Conservation (phyloP, 352 stramenopile species). For the Pythium brachiatum region DNA sequence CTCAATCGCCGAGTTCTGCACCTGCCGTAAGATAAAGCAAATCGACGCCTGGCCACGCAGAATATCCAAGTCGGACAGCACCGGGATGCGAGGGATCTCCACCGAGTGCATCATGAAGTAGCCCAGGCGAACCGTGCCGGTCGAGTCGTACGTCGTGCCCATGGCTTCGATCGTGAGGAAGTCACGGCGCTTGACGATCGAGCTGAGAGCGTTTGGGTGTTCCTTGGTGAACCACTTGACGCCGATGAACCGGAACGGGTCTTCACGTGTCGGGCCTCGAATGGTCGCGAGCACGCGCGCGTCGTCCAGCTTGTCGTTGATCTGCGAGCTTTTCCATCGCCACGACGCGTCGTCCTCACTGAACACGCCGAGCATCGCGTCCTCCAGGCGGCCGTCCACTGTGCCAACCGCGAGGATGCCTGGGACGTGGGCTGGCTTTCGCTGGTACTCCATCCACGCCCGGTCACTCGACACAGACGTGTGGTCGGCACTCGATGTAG, state of each 20-base stretch:
- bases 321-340: slow-evolving; percentile 26
- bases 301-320: slow-evolving; percentile 31
- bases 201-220: slow-evolving; percentile 17
- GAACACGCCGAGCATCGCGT: slow-evolving; percentile 26
- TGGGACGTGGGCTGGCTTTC: slow-evolving; percentile 20
- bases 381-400: slow-evolving; percentile 24
- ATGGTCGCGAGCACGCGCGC: slow-evolving; percentile 32
- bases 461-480: slow-evolving; percentile 8
- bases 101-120: slow-evolving; percentile 63
- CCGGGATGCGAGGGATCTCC: slow-evolving; percentile 30
- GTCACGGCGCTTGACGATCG: slow-evolving; percentile 45
- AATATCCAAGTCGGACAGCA: slow-evolving; percentile 31
- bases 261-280: slow-evolving; percentile 18
- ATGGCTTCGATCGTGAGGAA: slow-evolving; percentile 49
- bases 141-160: slow-evolving; percentile 40
- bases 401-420: slow-evolving; percentile 19
- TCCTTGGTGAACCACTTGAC: slow-evolving; percentile 45
- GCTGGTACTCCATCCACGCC: slow-evolving; percentile 22
- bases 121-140: slow-evolving; percentile 32
- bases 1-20: slow-evolving; percentile 31
- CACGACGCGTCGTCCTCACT: slow-evolving; percentile 26
- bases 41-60: slow-evolving; percentile 36
- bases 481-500: slow-evolving; percentile 3
- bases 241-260: slow-evolving; percentile 44
- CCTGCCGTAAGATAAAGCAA: slow-evolving; percentile 41